A percentile compares a stretch with the other conserved stretches of the same genome.
Evolutionary conservation across 805 yeast genomes (phyloP).

Genomic region (Candida rishiriensis): DNA sequence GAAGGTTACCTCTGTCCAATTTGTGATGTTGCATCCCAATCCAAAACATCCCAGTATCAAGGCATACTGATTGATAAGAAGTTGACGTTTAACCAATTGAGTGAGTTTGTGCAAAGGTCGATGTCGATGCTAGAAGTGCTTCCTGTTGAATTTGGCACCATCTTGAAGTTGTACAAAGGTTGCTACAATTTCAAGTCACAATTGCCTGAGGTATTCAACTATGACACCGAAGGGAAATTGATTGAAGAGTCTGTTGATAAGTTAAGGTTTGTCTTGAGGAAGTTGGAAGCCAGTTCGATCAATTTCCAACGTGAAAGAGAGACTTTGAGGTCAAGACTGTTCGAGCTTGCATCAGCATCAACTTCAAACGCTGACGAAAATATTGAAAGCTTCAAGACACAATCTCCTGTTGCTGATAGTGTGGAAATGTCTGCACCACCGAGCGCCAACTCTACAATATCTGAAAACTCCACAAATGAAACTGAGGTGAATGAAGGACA

Average conservation of each 20-base stretch:
- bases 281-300: conserved; percentile 42
- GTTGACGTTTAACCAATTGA: conserved; percentile 10
- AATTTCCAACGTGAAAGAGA: conserved; percentile 13
- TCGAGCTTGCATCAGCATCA: conserved; percentile 10
- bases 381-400: not conserved
- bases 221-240: conserved; percentile 16
- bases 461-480: not conserved
- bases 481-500: not conserved
- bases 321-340: conserved; percentile 28
- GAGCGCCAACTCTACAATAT: not conserved
- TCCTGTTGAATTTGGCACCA: conserved; percentile 13
- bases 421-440: no score
- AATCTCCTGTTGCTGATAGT: no score
- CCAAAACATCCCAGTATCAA: conserved; percentile 17
- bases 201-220: conserved; percentile 4
- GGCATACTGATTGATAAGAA: conserved; percentile 5
- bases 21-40: conserved; percentile 37
- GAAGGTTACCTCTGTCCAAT: conserved; percentile 48
- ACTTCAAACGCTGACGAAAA: not conserved
- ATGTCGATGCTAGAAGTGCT: conserved; percentile 8
- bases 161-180: conserved; percentile 11
- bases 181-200: conserved; percentile 8
- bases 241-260: conserved; percentile 22
- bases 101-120: conserved; percentile 12
- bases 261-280: conserved; percentile 41